Evolutionary conservation across 305 asterid species (phyloP).

Genomic region (Striga hermonthica): DNA sequence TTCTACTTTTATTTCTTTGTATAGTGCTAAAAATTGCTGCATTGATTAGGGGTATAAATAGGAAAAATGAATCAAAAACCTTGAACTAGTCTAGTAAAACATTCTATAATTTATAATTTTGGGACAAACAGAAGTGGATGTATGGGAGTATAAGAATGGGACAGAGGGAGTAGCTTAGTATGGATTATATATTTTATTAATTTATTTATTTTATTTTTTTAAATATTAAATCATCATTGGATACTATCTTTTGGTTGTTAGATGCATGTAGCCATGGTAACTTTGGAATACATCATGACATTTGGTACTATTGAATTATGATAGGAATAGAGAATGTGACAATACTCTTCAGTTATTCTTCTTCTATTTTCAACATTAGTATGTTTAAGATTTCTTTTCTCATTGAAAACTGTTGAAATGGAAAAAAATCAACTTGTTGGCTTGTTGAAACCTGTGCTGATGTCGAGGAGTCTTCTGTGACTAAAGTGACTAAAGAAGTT

Average conservation of each 20-base stretch:
- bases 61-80: too few species aligned
- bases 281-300: background rate
- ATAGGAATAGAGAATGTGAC: constrained; percentile 3
- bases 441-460: constrained; percentile 4
- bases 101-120: too few species aligned
- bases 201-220: background rate
- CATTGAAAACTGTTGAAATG: background rate
- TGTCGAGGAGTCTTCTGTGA: background rate
- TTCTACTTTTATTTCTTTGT: too few species aligned
- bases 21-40: too few species aligned
- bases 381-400: background rate
- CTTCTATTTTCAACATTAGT: constrained; percentile 1
- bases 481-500: constrained; percentile 6
- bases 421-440: background rate
- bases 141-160: too few species aligned
- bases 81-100: too few species aligned
- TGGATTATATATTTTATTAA: background rate
- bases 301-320: background rate
- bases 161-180: background rate
- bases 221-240: too few species aligned
- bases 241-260: background rate
- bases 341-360: background rate
- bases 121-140: too few species aligned
- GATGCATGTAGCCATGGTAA: background rate
- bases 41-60: too few species aligned